Evolutionary conservation across 1,284 basidiomycete species (phyloP), one percentile per base, ranked within the genome.

Genomic region (Gomphus bonarii): DNA sequence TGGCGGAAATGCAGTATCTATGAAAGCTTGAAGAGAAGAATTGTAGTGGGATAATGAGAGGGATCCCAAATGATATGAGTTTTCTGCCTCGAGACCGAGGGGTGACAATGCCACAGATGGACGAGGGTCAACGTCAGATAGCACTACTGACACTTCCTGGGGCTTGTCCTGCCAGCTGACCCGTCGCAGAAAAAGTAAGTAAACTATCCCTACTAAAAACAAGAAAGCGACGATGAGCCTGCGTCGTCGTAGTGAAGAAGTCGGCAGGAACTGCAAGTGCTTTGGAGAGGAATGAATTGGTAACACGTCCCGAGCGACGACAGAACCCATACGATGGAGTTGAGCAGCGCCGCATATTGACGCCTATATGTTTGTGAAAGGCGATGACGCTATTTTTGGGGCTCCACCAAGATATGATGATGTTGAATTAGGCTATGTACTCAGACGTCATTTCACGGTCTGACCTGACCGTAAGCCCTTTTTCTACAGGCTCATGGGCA

Each of bases 71-170:
- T 58, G 54, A 43, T 59, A 64, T 12, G 57, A 54, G 35, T 53
- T 20, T 40, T 64, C 63, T 11, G 63, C 63, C 25, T 63, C 60
- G n/a, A 61, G 48, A 3, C 63, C 63, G 11, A 64, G 59, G 4
- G 50, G 48, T 10, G 63, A 59, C 30, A 64, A 18, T 20, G 49
- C 49, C n/a, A 50, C 49, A 14, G 49, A 36, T 35, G 49, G 49
- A 22, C 31, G 49, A 7, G 49, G 49, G n/a, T 38, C 33, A 33
- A 10, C 5, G 25, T 30, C 11, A 11, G 36, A 31, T 12, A 36
- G 33, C 18, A 18, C 1, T 1, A 50, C 10, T n/a, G 20, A 11
- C 28, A 48, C 46, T 7, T n/a, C n/a, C n/a, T n/a, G n/a, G n/a
- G n/a, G n/a, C n/a, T n/a, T n/a, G n/a, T n/a, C n/a, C n/a, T 28